Evolutionary conservation across 2,329 filamentous ascomycete genomes (phyloP), one percentile per base, ranked within the genome.

Genomic region (Monosporascus sp.): DNA sequence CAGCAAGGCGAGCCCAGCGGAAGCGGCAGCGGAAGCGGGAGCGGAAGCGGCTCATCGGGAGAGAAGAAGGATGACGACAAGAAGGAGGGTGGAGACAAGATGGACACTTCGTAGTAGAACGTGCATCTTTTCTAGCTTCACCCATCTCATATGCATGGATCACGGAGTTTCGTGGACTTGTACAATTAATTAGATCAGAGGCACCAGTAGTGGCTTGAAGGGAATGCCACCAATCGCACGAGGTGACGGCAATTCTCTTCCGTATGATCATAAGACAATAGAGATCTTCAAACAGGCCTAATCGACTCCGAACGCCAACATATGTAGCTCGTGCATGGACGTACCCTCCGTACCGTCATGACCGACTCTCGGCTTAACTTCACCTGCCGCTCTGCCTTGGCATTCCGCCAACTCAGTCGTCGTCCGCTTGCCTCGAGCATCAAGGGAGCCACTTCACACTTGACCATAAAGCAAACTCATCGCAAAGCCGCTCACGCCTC

Each of bases 31-130:
- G 82, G 82, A 50, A 83, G 79, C 65, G 77, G 78, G 14, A 27
- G 11, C 24, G 43, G 43, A n/a, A 46, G 37, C 22, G 49, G 54
- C 44, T 64, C 64, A 70, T 71, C 72, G 57, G 70, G 67, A 63
- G 65, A 63, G 66, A 77, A 65, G 67, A 78, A 79, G 63, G 74
- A 76, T 55, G 74, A 79, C 62, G 75, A 79, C 62, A 76, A 75
- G 64, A 74, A 78, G 61, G 80, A 81, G 52, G 76, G 79, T 64
- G 77, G 77, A 47, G 89, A 94, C 72, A 92, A 88, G 82, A 96
- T 96, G 91, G 91, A 96, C 72, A 95, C 87, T 57, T 91, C 90
- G 73, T 92, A 79, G 76, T 63, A 55, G 48, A 5, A 27, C 16
- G 24, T 17, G 11, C 43, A 19, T 14, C 24, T 26, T 27, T 16